Conservation (phyloP, 306 rosid species). For the Dryas drummondii region DNA sequence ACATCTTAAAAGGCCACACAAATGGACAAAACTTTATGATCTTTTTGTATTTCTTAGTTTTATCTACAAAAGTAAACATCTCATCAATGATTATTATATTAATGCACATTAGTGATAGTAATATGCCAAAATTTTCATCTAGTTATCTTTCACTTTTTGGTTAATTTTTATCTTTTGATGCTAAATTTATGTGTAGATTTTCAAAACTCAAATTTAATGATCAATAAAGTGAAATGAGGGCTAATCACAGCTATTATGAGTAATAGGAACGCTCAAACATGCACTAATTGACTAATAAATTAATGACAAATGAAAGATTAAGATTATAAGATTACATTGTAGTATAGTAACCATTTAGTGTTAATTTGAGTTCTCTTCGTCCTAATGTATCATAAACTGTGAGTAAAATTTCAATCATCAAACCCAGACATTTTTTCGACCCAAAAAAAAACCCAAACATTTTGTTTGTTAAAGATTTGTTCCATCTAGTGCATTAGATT, state of each 20-base stretch:
- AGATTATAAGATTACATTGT: no score
- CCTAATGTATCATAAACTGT: no score
- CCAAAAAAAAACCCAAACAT: no score
- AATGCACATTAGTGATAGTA: neutral
- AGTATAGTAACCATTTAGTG: no score
- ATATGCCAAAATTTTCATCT: neutral
- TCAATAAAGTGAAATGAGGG: neutral
- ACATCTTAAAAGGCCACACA: constrained; percentile 3
- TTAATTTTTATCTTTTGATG: neutral
- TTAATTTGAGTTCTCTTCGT: no score
- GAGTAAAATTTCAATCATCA: neutral
- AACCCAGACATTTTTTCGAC: neutral
- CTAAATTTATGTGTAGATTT: neutral
- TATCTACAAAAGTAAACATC: constrained; percentile 32
- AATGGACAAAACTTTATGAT: constrained; percentile 16
- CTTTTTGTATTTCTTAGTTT: neutral
- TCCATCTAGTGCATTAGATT: no score
- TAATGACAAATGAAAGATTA: no score
- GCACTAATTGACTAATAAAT: no score
- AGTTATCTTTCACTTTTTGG: constrained; percentile 6
- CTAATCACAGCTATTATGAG: neutral
- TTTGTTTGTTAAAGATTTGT: no score
- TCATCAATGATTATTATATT: constrained; percentile 15
- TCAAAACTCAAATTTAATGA: neutral
- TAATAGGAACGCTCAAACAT: no score